Conservation (phyloP, 177 flowering plant species). For the Vitis hybrid region DNA sequence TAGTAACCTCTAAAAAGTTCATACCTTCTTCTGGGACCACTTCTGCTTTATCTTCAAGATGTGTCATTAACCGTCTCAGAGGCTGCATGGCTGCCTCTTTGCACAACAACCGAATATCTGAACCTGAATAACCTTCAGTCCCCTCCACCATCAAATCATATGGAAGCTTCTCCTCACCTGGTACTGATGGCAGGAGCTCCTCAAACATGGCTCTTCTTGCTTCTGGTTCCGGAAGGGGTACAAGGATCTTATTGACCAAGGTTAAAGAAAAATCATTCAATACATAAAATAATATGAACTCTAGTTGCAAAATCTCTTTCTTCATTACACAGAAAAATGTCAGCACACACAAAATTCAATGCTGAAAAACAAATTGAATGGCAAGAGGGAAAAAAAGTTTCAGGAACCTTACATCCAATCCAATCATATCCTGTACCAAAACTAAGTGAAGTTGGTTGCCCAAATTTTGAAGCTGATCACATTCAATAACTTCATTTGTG, state of each 20-base stretch:
- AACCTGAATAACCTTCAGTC: conserved; percentile 94
- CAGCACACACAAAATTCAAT: no score
- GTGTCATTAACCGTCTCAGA: conserved; percentile 70
- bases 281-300: background rate
- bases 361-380: no score
- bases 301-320: background rate
- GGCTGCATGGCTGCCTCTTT: conserved; percentile 99
- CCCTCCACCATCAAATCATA: conserved; percentile 75
- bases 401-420: no score
- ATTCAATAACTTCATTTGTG: no score
- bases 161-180: conserved; percentile 59
- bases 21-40: conserved; percentile 84
- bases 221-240: conserved; percentile 97
- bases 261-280: conserved; percentile 31
- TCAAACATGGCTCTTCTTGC: conserved; percentile 97
- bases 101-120: conserved; percentile 90
- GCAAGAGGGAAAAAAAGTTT: no score
- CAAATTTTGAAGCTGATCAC: no score
- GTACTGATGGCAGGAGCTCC: conserved; percentile 60
- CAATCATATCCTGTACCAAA: no score
- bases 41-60: conserved; percentile 64
- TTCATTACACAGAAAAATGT: background rate
- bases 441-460: no score
- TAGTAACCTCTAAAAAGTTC: background rate
- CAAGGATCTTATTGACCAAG: conserved; percentile 67